Evolutionary conservation across 164 flowering plant genomes (phyloP), one percentile per base, ranked within the genome.

Genomic region (Chimonanthus salicifolius): DNA sequence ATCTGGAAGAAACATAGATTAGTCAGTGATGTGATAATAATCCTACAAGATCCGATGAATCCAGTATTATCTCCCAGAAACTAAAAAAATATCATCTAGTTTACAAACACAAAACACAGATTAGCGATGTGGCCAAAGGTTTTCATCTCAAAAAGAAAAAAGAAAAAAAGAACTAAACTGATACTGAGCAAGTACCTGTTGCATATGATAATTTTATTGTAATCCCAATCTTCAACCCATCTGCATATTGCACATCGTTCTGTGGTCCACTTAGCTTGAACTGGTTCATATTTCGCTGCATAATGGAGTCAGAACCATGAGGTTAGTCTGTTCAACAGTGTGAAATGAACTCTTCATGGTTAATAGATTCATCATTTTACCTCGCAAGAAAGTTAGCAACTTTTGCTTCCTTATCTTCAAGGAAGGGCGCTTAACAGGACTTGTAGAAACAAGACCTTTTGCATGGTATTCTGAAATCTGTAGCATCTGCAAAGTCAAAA

Each of bases 171-270:
- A 33, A 33, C 13, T 13, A 51, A 51, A 18, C 64, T 4, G 33
- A 71, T 49, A 3, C 50, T 47, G 6, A 46, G 49, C 33, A 74
- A 20, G 71, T 75, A 96, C 98, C 98, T 87, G 80, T 81, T 93
- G 87, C 99, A 95, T 74, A 95, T 93, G 64, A 95, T 92, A 67
- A 96, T 96, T 83, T 92, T 96, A 77, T 96, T 96, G 85, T 89
- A 88, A 81, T 96, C 98, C 97, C 97, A 94, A 82, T 96, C 99
- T 82, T 92, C 97, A 82, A 92, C 95, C 98, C 99, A 92, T 85
- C 97, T 85, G 78, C 99, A 96, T 21, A 94, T 84, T 71, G 99
- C 99, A 88, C 98, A 96, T 71, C 99, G 84, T 74, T 96, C 99
- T 67, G 97, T 94, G 63, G 98, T 96, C 99, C 99, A 96, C 86